Base-by-base conservation (phyloP, 441 rosid species). In the Pelargonium australe region DNA sequence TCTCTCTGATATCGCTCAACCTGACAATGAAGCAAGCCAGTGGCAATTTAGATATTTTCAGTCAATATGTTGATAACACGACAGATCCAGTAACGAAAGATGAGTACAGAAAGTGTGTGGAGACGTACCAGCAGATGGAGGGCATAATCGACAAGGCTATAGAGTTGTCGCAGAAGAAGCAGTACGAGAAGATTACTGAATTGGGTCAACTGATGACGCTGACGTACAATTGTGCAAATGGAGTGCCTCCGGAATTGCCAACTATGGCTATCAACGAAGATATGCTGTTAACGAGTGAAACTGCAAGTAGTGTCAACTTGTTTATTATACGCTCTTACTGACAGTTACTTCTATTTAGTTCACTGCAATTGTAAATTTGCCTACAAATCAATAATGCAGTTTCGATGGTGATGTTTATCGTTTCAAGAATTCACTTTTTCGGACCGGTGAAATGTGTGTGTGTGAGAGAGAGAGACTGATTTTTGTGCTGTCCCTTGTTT, bases 1-100 rank as follows among this genome's bases (percentile, higher is more conserved):
- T 73, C 44, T 76, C 74, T 4, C 53, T 69, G 10, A 61, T 76
- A 64, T 72, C 73, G 2, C 47, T 76, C 10, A 73, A 76, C 28
- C 60, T 66, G 2, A 13, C 80, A 8, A n/a, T 17, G 68, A 72
- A 69, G 31, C 71, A 61, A 63, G 68, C 73, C 13, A 4, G 0
- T 1, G 7, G 0, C 0, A 72, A 70, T 64, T 55, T 14, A 20
- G 8, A 69, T 12, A 2, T 51, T 13, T 72, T 69, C 45, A 0
- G 65, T 0, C 17, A 11, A 0, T 67, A 68, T 12, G 23, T 6
- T 1, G 12, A 43, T 23, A 57, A 69, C 64, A 37, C 63, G 12
- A 69, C 51, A 5, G 31, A 65, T 23, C 61, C 66, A 3, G 9
- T 0, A 23, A 45, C 16, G 49, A 44, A 4, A 43, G 28, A 10